Percentiles rank a stretch among this genome's conserved stretches.
phyloP scores from a whole-genome alignment of 148 eudicot species.

The Hydrangea macrophylla region DNA sequence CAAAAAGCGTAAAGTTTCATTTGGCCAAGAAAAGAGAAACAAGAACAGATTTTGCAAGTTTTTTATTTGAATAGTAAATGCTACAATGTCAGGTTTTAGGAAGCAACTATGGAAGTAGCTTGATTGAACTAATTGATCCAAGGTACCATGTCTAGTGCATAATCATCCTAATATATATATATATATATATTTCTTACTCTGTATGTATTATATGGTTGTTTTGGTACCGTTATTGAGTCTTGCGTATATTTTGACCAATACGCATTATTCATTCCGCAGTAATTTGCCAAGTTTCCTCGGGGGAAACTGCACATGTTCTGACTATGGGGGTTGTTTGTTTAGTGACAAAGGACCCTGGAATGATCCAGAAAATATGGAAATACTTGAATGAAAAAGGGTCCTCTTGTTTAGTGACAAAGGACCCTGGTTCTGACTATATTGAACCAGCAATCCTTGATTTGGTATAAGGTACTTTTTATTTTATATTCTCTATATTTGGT shows the following conservation, averaged over 20 bases:
- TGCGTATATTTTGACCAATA: background rate
- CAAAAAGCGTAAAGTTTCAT: no score
- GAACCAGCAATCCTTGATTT: no score
- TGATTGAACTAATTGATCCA: slow-evolving; percentile 53
- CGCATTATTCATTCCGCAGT: slow-evolving; percentile 24
- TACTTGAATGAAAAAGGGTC: no score
- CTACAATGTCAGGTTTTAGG: slow-evolving; percentile 45
- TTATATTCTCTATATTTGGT: no score
- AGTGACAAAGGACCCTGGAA: slow-evolving; percentile 74
- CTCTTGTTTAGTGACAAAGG: no score
- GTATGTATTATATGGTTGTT: background rate
- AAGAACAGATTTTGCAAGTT: no score
- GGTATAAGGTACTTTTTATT: no score
- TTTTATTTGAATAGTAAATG: background rate
- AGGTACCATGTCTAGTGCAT: slow-evolving; percentile 26
- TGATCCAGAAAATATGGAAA: slow-evolving; percentile 36
- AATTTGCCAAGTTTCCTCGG: slow-evolving; percentile 60
- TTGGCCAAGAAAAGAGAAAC: no score
- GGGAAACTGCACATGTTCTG: slow-evolving; percentile 60
- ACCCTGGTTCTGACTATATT: no score
- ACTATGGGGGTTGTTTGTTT: slow-evolving; percentile 49
- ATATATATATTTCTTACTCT: background rate
- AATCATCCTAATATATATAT: background rate
- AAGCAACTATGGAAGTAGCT: slow-evolving; percentile 40
- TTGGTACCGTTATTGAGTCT: background rate